These are phyloP conservation scores for Malassezia restricta DNA, from an alignment of 1,284 basidiomycete species.

Conservation along the genomic window DNA sequence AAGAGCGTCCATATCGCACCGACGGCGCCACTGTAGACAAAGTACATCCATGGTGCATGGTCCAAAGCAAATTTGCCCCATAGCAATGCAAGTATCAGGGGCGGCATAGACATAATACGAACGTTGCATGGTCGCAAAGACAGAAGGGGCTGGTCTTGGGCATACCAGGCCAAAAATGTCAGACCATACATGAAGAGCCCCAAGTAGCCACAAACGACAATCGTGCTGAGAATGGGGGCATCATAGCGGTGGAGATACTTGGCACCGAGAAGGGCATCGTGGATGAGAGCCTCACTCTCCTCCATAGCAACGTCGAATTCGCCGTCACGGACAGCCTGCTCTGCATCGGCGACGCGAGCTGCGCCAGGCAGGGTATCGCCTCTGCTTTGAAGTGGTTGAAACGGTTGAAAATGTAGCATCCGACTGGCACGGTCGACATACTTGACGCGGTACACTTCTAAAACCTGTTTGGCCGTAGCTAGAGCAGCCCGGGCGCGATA, in stretches of 20 bases:
- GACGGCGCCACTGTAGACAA: conserved; percentile 63
- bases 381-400: conserved; percentile 7
- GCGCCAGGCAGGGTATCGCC: conserved; percentile 44
- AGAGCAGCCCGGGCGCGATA: conserved; percentile 55
- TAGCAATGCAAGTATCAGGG: conserved; percentile 7
- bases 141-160: background rate
- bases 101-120: background rate
- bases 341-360: conserved; percentile 46
- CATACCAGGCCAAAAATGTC: conserved; percentile 20
- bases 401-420: conserved; percentile 29
- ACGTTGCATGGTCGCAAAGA: background rate
- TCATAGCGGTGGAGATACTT: conserved; percentile 77
- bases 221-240: conserved; percentile 58
- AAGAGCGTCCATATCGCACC: conserved; percentile 55
- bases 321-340: conserved; percentile 30
- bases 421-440: conserved; percentile 51
- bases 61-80: conserved; percentile 55
- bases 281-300: conserved; percentile 54
- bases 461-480: conserved; percentile 62
- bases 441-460: conserved; percentile 70
- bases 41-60: conserved; percentile 61
- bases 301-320: conserved; percentile 53
- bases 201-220: conserved; percentile 62
- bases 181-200: conserved; percentile 56
- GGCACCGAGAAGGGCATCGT: conserved; percentile 56